A percentile compares a stretch with the other conserved stretches of the same genome.
Evolutionary conservation across 2,329 filamentous ascomycete genomes (phyloP).

Genomic region (Zalaria obscura): DNA sequence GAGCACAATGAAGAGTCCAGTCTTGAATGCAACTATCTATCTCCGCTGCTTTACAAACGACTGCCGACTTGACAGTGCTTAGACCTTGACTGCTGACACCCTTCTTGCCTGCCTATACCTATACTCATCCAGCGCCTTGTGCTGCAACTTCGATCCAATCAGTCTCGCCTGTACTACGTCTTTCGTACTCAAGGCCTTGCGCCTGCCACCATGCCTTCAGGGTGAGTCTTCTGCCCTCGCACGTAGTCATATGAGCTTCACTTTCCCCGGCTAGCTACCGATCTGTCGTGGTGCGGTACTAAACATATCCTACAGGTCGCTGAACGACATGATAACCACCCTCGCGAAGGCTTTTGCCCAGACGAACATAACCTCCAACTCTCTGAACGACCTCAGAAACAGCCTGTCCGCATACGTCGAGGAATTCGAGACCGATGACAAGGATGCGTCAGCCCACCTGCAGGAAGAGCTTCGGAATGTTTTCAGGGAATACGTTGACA

Average conservation of each 20-base stretch:
- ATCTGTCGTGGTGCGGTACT: background rate
- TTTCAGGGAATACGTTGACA: constrained; percentile 50
- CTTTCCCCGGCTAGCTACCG: background rate
- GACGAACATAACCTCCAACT: constrained; percentile 30
- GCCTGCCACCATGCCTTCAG: background rate
- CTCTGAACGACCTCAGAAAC: constrained; percentile 48
- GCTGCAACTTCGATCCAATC: background rate
- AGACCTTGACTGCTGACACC: background rate
- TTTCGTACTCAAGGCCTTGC: background rate
- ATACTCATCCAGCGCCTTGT: background rate
- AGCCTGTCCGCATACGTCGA: constrained; percentile 54
- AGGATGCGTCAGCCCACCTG: constrained; percentile 52
- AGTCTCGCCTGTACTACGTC: background rate
- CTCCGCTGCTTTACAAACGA: background rate
- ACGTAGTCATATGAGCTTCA: background rate
- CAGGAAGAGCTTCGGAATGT: constrained; percentile 58
- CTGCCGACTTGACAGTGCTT: background rate
- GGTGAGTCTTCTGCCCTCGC: background rate
- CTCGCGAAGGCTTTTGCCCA: constrained; percentile 25
- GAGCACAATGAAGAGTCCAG: background rate
- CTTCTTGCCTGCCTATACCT: background rate
- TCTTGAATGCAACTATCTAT: background rate
- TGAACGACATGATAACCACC: constrained; percentile 30
- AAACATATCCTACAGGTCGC: constrained; percentile 18
- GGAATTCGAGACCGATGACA: constrained; percentile 53